Base-by-base conservation (phyloP, 179 eudicot genomes). In the Vitellaria paradoxa region DNA sequence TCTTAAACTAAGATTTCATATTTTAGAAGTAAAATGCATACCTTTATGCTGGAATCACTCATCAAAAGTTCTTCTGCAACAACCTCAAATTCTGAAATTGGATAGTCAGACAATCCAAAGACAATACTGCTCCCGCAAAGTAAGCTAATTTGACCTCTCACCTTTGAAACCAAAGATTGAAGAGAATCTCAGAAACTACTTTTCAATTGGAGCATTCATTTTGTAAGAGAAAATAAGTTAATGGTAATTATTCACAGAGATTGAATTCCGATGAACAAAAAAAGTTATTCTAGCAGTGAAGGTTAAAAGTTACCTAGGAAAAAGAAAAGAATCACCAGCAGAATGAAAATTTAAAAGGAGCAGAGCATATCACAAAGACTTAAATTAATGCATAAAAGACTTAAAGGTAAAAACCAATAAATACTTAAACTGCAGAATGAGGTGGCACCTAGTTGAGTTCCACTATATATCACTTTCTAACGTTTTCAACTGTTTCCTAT, bases 61-160 rank as follows among this genome's bases (percentile, higher is more conserved):
- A 93, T 90, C 73, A 90, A 88, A 84, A 93, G 90, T 82, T 93
- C 98, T 77, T 93, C 98, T 30, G 98, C 98, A 75, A 93, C 93
- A 82, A 93, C 86, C 83, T 93, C 98, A 85, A 91, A 93, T 80
- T 93, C 98, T 52, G 98, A 93, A 77, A 93, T 70, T 20, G 94
- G 97, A 73, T 71, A 85, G 18, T 90, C 87, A 20, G 87, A 86
- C 84, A 93, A 82, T 79, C 98, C 98, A 77, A 93, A 93, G 76
- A 85, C 80, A 80, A 93, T 86, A 85, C 84, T 83, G 78, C 94
- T 88, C 82, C 91, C 86, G 72, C 82, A 55, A 76, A 84, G 90
- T 80, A 93, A 71, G 77, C 94, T 88, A 72, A 93, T 90, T 85
- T 93, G 94, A 73, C 98, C 98, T 83, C 98, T 90, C 81, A 93